Evolutionary conservation across 768 basidiomycete genomes (phyloP).

Genomic region (Daedaleopsis nitida): DNA sequence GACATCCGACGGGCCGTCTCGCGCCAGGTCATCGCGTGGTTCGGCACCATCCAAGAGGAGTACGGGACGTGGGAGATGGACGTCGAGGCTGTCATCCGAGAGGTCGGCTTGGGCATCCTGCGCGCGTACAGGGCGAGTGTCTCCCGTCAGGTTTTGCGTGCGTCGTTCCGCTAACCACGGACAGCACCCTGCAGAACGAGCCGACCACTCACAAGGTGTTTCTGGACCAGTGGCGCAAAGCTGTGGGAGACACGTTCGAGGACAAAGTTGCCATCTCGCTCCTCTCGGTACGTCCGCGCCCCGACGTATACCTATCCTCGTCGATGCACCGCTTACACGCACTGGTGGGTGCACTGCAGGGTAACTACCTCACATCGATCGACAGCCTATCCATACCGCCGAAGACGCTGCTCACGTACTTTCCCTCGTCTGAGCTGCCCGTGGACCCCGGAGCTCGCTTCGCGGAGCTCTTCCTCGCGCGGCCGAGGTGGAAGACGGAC

Average conservation of each 20-base stretch:
- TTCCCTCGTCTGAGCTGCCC: constrained; percentile 75
- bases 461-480: constrained; percentile 83
- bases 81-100: constrained; percentile 57
- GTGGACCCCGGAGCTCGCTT: constrained; percentile 81
- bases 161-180: not conserved
- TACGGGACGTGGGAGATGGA: constrained; percentile 67
- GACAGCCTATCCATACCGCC: constrained; percentile 38
- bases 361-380: constrained; percentile 63
- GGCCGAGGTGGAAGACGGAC: constrained; percentile 71
- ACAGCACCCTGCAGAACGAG: constrained; percentile 47
- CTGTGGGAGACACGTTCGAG: constrained; percentile 80
- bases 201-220: constrained; percentile 59
- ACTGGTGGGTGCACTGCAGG: constrained; percentile 45
- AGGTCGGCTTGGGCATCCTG: constrained; percentile 79
- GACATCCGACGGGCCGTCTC: constrained; percentile 65
- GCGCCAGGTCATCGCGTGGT: constrained; percentile 79
- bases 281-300: constrained; percentile 57
- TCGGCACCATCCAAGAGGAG: constrained; percentile 52
- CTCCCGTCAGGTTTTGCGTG: not conserved
- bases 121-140: constrained; percentile 53
- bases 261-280: constrained; percentile 59
- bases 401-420: constrained; percentile 57
- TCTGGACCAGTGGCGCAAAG: constrained; percentile 64
- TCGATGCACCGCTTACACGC: not conserved
- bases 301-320: too few relatives aligned